Conservation (phyloP, 1,284 basidiomycete species). For the Rhodotorula glutinis region DNA sequence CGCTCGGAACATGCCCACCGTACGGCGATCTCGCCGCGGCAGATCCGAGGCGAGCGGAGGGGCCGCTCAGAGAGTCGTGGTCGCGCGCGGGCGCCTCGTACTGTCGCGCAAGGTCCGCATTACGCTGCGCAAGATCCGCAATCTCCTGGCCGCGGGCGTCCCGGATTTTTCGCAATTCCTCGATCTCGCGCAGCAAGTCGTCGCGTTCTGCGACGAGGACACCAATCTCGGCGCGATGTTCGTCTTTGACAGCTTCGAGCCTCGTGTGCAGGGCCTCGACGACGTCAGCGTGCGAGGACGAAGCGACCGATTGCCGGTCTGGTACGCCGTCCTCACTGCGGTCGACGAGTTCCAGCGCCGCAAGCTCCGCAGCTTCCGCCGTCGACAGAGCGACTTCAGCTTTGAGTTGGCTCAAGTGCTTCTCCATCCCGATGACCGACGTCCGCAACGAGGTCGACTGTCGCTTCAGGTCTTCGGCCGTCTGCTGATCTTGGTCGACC, state of each 20-base stretch:
- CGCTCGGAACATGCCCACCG: slow-evolving; percentile 39
- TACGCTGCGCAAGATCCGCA: slow-evolving; percentile 79
- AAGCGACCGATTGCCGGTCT: background rate
- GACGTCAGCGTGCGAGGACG: slow-evolving; percentile 23
- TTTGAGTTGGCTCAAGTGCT: slow-evolving; percentile 78
- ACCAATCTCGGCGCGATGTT: slow-evolving; percentile 81
- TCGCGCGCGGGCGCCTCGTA: slow-evolving; percentile 74
- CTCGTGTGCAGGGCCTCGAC: slow-evolving; percentile 62
- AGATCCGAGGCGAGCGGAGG: slow-evolving; percentile 30
- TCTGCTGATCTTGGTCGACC: slow-evolving; percentile 65
- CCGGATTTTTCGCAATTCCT: slow-evolving; percentile 78
- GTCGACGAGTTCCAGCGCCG: slow-evolving; percentile 45
- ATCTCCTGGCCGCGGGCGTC: slow-evolving; percentile 89
- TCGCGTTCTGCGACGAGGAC: slow-evolving; percentile 80
- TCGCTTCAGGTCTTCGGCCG: slow-evolving; percentile 72
- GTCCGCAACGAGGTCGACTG: slow-evolving; percentile 73
- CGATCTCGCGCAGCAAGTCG: slow-evolving; percentile 72
- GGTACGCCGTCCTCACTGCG: slow-evolving; percentile 4
- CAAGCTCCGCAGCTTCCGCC: slow-evolving; percentile 88
- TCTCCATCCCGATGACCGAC: slow-evolving; percentile 73
- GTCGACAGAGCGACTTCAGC: slow-evolving; percentile 86
- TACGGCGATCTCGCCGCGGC: slow-evolving; percentile 15
- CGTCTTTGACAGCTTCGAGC: slow-evolving; percentile 81
- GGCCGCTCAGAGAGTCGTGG: slow-evolving; percentile 58
- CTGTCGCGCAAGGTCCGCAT: slow-evolving; percentile 85